Conservation (phyloP, 169 alveolate genomes). For the Plasmodium sp. region DNA sequence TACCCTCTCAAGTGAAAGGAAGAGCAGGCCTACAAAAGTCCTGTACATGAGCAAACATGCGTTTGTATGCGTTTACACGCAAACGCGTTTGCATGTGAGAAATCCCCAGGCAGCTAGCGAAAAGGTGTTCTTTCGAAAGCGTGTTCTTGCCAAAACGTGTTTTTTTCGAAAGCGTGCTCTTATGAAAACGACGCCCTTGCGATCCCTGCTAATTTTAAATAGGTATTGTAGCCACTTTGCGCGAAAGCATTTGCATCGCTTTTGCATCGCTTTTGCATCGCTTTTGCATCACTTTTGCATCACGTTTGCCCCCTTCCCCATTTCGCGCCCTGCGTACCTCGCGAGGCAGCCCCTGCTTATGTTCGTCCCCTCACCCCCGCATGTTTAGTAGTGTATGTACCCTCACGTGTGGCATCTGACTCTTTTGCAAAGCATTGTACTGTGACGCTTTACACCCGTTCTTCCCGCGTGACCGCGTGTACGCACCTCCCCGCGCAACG, state of each 20-base stretch:
- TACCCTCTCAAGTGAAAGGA: background rate
- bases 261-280: background rate
- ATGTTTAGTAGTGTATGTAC: background rate
- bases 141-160: too few species aligned
- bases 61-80: background rate
- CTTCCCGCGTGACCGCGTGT: background rate
- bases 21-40: background rate
- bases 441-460: background rate
- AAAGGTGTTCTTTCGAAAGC: constrained; percentile 6
- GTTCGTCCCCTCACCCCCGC: background rate
- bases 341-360: background rate
- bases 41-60: background rate
- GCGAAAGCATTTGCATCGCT: background rate
- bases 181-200: constrained; percentile 7
- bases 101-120: background rate
- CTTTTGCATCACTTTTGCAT: background rate
- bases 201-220: constrained; percentile 28
- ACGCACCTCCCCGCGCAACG: background rate
- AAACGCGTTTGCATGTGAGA: background rate
- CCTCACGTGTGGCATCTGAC: background rate
- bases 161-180: constrained; percentile 5
- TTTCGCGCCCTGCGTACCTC: background rate
- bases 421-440: background rate
- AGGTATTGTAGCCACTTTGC: background rate
- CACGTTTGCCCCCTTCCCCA: background rate